phyloP scores from a whole-genome alignment of 768 basidiomycete species.

The Trametopsis cervina region DNA sequence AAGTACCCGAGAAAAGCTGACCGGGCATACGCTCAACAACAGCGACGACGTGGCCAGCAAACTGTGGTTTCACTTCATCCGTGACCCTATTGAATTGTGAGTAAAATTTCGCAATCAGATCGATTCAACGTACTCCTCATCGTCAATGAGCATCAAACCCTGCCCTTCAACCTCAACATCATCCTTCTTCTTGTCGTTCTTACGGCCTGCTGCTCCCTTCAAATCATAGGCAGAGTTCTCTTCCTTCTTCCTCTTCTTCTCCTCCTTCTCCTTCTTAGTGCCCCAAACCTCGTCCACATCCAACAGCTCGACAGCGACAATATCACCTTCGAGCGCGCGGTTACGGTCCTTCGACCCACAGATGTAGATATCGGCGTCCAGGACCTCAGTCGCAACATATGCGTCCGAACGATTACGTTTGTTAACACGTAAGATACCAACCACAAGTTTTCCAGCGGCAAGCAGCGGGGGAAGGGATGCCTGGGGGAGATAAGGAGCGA shows the following conservation, averaged over 20 bases:
- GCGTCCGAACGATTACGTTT: conserved; percentile 98
- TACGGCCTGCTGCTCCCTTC: conserved; percentile 65
- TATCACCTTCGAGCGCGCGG: conserved; percentile 95
- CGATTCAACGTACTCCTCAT: conserved; percentile 69
- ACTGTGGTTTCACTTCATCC: conserved; percentile 96
- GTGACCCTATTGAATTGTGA: conserved; percentile 58
- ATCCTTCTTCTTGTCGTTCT: conserved; percentile 99
- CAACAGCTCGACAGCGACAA: conserved; percentile 94
- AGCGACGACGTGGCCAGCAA: conserved; percentile 98
- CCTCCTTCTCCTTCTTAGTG: conserved; percentile 99
- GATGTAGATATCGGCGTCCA: conserved; percentile 98
- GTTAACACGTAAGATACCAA: conserved; percentile 94
- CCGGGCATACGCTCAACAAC: conserved; percentile 99
- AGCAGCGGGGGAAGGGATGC: conserved; percentile 94
- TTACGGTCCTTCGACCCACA: conserved; percentile 99
- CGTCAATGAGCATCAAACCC: conserved; percentile 92
- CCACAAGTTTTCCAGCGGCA: conserved; percentile 94
- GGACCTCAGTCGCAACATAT: conserved; percentile 95
- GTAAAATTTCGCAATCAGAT: too few relatives aligned
- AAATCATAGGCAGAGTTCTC: conserved; percentile 94
- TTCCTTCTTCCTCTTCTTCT: conserved; percentile 99
- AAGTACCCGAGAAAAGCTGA: conserved; percentile 94
- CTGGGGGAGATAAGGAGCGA: conserved; percentile 97
- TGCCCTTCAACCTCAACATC: conserved; percentile 99
- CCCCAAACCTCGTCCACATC: conserved; percentile 98